Evolutionary conservation across 2,329 filamentous ascomycete species (phyloP).

Genomic region (Colletotrichum lindemuthianum): DNA sequence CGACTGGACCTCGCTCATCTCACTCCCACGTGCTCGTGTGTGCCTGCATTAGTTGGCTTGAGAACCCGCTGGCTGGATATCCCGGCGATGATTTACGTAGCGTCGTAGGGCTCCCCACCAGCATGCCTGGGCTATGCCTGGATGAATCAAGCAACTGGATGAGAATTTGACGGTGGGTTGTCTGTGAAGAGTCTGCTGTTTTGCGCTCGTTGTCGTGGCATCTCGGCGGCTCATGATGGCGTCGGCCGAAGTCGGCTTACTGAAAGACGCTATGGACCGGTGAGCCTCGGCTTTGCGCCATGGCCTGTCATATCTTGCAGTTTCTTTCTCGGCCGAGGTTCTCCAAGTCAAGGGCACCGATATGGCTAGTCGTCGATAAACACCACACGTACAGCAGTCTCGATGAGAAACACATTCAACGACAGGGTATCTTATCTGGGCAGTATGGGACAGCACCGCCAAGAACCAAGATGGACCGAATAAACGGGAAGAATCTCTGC

Average conservation of each 20-base stretch:
- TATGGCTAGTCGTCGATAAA: too few relatives aligned
- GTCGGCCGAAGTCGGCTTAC: too few relatives aligned
- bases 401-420: neutral
- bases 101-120: neutral
- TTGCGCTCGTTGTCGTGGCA: neutral
- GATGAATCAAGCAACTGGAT: conserved; percentile 6
- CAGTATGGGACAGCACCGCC: neutral
- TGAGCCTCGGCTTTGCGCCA: too few relatives aligned
- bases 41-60: neutral
- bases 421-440: neutral
- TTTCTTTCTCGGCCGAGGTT: too few relatives aligned
- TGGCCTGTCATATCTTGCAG: too few relatives aligned
- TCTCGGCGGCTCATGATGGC: too few relatives aligned
- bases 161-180: neutral
- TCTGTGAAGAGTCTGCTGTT: neutral
- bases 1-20: neutral
- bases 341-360: too few relatives aligned
- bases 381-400: too few relatives aligned
- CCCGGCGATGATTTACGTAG: neutral
- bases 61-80: neutral
- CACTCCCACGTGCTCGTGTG: conserved; percentile 2
- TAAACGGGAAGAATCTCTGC: neutral
- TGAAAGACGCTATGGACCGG: too few relatives aligned
- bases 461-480: neutral
- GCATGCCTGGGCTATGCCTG: neutral